Evolutionary conservation across 2,329 filamentous ascomycete genomes (phyloP).

Genomic region (Hysterium pulicare): DNA sequence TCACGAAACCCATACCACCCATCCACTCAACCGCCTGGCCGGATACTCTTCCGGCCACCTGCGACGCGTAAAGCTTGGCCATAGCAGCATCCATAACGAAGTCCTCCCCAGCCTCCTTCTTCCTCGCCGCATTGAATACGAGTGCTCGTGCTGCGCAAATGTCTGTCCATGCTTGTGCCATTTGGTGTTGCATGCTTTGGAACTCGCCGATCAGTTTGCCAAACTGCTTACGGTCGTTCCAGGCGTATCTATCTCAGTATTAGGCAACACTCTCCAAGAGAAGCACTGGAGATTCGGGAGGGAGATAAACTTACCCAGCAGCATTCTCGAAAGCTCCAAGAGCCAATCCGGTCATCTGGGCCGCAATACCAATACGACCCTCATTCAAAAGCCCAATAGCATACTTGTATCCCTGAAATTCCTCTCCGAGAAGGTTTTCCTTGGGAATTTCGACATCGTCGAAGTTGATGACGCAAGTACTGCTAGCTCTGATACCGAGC

Average conservation of each 20-base stretch:
- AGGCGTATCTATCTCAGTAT: conserved; percentile 79
- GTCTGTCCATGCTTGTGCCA: conserved; percentile 92
- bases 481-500: conserved; percentile 91
- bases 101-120: conserved; percentile 95
- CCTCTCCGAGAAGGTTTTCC: conserved; percentile 81
- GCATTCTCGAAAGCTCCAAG: conserved; percentile 95
- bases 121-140: conserved; percentile 92
- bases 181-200: conserved; percentile 99
- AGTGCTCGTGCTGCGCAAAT: conserved; percentile 87
- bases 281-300: background rate
- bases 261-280: background rate
- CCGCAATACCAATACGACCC: conserved; percentile 94
- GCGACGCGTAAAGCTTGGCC: conserved; percentile 93
- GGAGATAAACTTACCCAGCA: conserved; percentile 55
- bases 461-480: conserved; percentile 95
- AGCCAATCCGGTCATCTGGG: conserved; percentile 96
- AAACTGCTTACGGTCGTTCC: conserved; percentile 98
- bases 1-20: conserved; percentile 98
- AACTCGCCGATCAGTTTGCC: conserved; percentile 91
- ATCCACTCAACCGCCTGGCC: conserved; percentile 95
- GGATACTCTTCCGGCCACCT: conserved; percentile 84
- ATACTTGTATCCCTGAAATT: conserved; percentile 95
- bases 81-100: conserved; percentile 96
- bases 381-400: conserved; percentile 93
- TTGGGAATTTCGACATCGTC: conserved; percentile 91